A percentile compares a stretch with the other conserved stretches of the same genome.
These are phyloP conservation scores for Apiotrichum brassicae DNA, from an alignment of 1,284 basidiomycete species.

Conservation along the genomic window DNA sequence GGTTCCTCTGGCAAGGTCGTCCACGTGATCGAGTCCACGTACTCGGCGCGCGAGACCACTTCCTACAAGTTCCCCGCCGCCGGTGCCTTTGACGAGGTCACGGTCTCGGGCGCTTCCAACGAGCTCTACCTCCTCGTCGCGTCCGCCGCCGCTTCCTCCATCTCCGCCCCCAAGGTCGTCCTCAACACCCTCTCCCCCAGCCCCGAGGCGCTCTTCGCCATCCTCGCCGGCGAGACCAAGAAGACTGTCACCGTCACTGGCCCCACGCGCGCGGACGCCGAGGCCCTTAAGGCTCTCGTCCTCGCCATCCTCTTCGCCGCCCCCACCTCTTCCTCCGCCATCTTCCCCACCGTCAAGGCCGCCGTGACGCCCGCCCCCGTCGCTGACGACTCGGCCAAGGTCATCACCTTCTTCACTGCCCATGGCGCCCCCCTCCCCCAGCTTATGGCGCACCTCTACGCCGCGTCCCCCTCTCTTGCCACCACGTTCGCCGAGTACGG, in stretches of 20 bases:
- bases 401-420: constrained; percentile 48
- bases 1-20: constrained; percentile 30
- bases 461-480: constrained; percentile 40
- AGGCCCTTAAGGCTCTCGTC: constrained; percentile 42
- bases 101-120: constrained; percentile 22
- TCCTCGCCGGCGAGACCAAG: constrained; percentile 24
- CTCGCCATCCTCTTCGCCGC: constrained; percentile 51
- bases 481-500: constrained; percentile 43
- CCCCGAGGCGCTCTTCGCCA: constrained; percentile 29
- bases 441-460: constrained; percentile 46
- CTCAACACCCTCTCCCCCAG: constrained; percentile 38
- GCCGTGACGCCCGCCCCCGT: constrained; percentile 26
- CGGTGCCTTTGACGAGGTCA: constrained; percentile 23
- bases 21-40: constrained; percentile 45
- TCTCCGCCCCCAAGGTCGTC: constrained; percentile 29
- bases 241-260: constrained; percentile 36
- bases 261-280: constrained; percentile 34
- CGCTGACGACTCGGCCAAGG: constrained; percentile 33
- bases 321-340: constrained; percentile 32
- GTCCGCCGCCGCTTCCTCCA: constrained; percentile 27
- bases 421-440: constrained; percentile 40
- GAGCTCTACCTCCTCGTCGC: constrained; percentile 35
- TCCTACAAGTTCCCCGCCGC: constrained; percentile 38
- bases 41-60: constrained; percentile 35
- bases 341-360: constrained; percentile 40